phyloP scores from a whole-genome alignment of 495 filamentous ascomycete genomes.

The Xylaria bambusicola region DNA sequence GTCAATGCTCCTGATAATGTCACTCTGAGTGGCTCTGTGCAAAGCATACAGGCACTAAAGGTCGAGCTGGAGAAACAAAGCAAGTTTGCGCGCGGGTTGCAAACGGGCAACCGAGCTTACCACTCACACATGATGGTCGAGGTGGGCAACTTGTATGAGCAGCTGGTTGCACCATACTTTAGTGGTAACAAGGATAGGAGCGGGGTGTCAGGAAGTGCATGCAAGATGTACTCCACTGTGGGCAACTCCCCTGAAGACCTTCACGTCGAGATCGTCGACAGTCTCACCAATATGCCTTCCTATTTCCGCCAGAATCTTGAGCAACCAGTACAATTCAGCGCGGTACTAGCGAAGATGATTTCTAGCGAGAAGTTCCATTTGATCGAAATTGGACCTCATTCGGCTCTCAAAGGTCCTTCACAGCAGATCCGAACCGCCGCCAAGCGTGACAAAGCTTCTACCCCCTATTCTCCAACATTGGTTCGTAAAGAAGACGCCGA shows the following conservation, averaged over 20 bases:
- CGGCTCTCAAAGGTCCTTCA: constrained; percentile 58
- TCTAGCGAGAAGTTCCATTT: constrained; percentile 28
- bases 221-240: constrained; percentile 1
- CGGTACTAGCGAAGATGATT: constrained; percentile 30
- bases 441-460: background rate
- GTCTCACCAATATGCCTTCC: constrained; percentile 2
- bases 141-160: constrained; percentile 30
- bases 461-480: constrained; percentile 19
- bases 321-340: constrained; percentile 47
- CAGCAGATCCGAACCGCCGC: constrained; percentile 44
- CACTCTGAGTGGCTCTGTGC: constrained; percentile 48
- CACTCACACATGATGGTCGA: constrained; percentile 49
- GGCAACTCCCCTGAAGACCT: too few species aligned
- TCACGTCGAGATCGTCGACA: too few species aligned
- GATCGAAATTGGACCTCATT: constrained; percentile 67
- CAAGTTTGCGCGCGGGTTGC: constrained; percentile 34
- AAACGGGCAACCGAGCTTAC: constrained; percentile 38
- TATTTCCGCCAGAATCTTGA: constrained; percentile 57
- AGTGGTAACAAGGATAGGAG: too few species aligned
- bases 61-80: constrained; percentile 29
- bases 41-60: constrained; percentile 37
- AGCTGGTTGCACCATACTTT: constrained; percentile 25
- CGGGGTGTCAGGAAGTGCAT: too few species aligned
- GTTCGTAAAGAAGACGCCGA: constrained; percentile 11
- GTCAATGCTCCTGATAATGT: constrained; percentile 50